phyloP scores from a whole-genome alignment of 225 moss, liverwort and hornwort species.

The Climacium dendroides region DNA sequence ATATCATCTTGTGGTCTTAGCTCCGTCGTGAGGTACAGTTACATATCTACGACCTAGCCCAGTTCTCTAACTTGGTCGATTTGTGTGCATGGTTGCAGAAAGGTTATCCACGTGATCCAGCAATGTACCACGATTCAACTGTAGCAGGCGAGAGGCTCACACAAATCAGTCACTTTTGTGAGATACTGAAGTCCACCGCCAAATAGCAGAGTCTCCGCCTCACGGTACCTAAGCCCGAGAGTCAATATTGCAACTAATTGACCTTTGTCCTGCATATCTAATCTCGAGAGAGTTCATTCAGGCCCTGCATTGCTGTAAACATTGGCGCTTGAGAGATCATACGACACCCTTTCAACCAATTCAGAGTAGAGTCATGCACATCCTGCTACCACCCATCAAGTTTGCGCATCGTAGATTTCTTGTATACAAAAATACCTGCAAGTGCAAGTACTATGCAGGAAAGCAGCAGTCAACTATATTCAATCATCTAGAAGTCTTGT shows the following conservation, averaged over 20 bases:
- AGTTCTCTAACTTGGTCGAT: not conserved
- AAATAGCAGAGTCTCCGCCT: not conserved
- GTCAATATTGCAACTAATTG: not conserved
- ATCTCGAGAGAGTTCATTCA: not conserved
- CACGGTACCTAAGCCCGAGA: not conserved
- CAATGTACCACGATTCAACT: conserved; percentile 51
- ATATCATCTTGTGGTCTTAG: not conserved
- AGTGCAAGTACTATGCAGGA: not conserved
- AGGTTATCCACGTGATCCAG: conserved; percentile 46
- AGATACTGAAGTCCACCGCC: conserved; percentile 23
- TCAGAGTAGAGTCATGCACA: not conserved
- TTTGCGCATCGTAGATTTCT: not conserved
- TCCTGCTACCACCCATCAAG: not conserved
- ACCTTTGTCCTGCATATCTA: not conserved
- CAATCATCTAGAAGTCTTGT: not conserved
- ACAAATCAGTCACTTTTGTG: conserved; percentile 19
- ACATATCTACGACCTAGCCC: not conserved
- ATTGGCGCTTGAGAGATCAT: not conserved
- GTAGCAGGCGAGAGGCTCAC: conserved; percentile 34
- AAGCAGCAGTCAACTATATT: not conserved
- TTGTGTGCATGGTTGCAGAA: conserved; percentile 11
- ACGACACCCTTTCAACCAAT: not conserved
- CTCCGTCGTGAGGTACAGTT: not conserved
- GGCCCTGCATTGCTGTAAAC: not conserved
- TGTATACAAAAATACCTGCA: not conserved